Evolutionary conservation across 2,329 filamentous ascomycete species (phyloP), one percentile per base, ranked within the genome.

Genomic region (Parafenestella ontariensis): DNA sequence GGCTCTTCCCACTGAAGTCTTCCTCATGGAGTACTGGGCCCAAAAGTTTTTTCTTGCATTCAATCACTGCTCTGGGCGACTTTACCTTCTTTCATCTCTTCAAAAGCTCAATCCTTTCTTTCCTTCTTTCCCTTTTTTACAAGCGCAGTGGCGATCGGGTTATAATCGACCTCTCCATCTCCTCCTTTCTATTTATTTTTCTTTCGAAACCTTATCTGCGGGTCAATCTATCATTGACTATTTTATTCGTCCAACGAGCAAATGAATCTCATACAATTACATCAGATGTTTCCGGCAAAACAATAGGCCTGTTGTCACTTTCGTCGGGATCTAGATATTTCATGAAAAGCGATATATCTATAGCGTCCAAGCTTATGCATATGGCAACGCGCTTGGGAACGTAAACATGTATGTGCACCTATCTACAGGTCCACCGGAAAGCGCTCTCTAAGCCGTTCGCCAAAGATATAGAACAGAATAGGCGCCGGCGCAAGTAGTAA

Each of bases 401-500:
- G 11, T 31, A 26, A 10, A 26, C 24, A n/a, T 26, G 24, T 11
- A 11, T 31, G 28, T 13, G 3, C 28, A 31, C 11, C 4, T 31
- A 49, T 41, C 45, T 62, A 66, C 40, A 71, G 43, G n/a, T 66
- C 49, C 2, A 68, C 62, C 2, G 52, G 55, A 46, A 59, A 84
- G 43, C 70, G 75, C 57, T 82, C 76, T 46, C 83, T 71, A 20
- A 84, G 70, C 52, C 56, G 66, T 44, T 74, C 75, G 1, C 82
- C 82, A 62, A 77, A 83, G 4, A 73, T 71, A 54, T 76, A 83
- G 59, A 84, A 83, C 17, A 83, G 45, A 5, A 81, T 11, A 0
- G 81, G 82, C 42, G 80, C 80, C 40, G 82, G 81, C 5, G 80
- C 79, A 41, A 83, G 75, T 5, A 73, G 59, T 20, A 83, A 56